A percentile compares a stretch with the other conserved stretches of the same genome.
phyloP scores from a whole-genome alignment of 2,329 filamentous ascomycete genomes.

The Aspergillus carbonarius region DNA sequence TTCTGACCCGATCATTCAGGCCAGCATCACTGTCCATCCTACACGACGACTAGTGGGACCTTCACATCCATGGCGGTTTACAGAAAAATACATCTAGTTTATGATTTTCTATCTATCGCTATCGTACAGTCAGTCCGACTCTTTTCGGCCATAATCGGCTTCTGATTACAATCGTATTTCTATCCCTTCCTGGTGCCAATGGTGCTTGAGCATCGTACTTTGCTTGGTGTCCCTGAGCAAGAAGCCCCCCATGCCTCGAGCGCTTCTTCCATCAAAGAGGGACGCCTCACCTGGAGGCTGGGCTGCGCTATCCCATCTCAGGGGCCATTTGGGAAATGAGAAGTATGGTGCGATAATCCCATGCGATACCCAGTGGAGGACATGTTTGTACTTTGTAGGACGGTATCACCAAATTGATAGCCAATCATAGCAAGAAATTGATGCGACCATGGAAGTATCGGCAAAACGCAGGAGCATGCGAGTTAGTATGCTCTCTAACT shows the following conservation, averaged over 20 bases:
- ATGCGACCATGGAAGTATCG: neutral
- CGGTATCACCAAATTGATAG: neutral
- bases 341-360: neutral
- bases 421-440: neutral
- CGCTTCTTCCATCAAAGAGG: neutral
- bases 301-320: neutral
- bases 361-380: neutral
- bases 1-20: conserved; percentile 6
- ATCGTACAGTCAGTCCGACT: neutral
- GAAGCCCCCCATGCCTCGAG: neutral
- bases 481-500: neutral
- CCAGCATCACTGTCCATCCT: neutral
- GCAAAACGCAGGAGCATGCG: neutral
- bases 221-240: neutral
- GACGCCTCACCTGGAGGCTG: neutral
- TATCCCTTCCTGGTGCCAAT: neutral
- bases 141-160: neutral
- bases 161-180: neutral
- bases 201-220: neutral
- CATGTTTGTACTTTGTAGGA: neutral
- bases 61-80: neutral
- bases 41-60: neutral
- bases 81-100: neutral
- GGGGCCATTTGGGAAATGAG: neutral
- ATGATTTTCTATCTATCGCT: neutral